These are phyloP conservation scores for Corniculantispora saksenae DNA, from an alignment of 2,329 filamentous ascomycete species.

Conservation along the genomic window DNA sequence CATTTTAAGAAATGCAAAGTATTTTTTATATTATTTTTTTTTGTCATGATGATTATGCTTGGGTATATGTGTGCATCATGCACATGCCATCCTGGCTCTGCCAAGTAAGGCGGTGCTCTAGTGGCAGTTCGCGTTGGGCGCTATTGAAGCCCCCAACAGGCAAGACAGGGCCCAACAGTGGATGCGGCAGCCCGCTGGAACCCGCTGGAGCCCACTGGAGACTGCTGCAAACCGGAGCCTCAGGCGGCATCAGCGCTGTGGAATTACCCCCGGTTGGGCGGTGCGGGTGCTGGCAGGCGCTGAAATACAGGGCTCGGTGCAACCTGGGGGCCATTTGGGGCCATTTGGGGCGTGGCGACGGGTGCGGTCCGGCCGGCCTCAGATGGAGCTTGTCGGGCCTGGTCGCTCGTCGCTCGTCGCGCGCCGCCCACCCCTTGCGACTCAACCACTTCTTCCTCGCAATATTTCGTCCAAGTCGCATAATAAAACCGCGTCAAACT, in stretches of 20 bases:
- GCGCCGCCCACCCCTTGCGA: conserved; percentile 13
- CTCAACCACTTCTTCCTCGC: conserved; percentile 10
- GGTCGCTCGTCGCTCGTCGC: conserved; percentile 5
- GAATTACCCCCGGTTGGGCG: neutral
- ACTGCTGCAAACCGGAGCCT: no score
- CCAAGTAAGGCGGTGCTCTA: conserved; percentile 3
- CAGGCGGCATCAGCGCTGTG: conserved; percentile 2
- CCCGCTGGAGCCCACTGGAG: no score
- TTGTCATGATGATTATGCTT: no score
- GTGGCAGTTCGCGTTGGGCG: neutral
- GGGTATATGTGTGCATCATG: no score
- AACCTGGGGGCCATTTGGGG: neutral
- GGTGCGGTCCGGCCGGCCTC: neutral
- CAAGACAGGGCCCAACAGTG: neutral
- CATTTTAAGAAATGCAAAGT: no score
- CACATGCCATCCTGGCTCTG: neutral
- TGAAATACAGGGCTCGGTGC: neutral
- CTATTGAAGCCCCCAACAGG: neutral
- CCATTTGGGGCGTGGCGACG: neutral
- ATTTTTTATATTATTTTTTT: no score
- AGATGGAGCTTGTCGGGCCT: neutral
- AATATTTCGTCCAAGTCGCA: neutral
- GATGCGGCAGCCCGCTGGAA: neutral
- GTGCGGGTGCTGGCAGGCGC: neutral
- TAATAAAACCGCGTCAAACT: conserved; percentile 15